A percentile compares a stretch with the other conserved stretches of the same genome.
phyloP scores from a whole-genome alignment of 169 alveolate species.

The Plasmodium gonderi region DNA sequence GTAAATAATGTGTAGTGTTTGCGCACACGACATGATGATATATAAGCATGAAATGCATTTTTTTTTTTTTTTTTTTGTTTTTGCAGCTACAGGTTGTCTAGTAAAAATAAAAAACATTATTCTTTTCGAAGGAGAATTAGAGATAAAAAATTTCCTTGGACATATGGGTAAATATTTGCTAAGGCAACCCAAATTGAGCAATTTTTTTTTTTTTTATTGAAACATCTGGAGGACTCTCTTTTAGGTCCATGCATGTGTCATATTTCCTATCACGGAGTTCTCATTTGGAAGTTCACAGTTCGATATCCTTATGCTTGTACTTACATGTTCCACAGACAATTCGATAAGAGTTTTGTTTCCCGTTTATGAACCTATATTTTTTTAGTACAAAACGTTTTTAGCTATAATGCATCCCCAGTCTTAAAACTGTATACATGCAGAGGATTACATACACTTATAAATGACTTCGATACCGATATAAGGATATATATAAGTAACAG shows the following conservation, averaged over 20 bases:
- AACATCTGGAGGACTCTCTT: not conserved
- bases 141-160: conserved; percentile 60
- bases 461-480: not conserved
- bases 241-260: not conserved
- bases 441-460: not conserved
- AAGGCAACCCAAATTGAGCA: not conserved
- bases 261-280: no score
- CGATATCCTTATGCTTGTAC: not conserved
- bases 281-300: not conserved
- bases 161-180: conserved; percentile 36
- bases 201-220: not conserved
- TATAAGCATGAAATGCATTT: not conserved
- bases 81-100: conserved; percentile 66
- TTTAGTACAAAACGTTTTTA: not conserved
- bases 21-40: no score
- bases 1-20: not conserved
- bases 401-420: not conserved
- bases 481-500: not conserved
- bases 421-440: not conserved
- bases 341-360: not conserved
- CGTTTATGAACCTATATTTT: not conserved
- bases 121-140: conserved; percentile 39
- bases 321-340: not conserved
- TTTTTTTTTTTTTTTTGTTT: not conserved
- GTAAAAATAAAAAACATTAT: conserved; percentile 45